Conservation (phyloP, 177 flowering plant genomes). For the Vitis hybrid region DNA sequence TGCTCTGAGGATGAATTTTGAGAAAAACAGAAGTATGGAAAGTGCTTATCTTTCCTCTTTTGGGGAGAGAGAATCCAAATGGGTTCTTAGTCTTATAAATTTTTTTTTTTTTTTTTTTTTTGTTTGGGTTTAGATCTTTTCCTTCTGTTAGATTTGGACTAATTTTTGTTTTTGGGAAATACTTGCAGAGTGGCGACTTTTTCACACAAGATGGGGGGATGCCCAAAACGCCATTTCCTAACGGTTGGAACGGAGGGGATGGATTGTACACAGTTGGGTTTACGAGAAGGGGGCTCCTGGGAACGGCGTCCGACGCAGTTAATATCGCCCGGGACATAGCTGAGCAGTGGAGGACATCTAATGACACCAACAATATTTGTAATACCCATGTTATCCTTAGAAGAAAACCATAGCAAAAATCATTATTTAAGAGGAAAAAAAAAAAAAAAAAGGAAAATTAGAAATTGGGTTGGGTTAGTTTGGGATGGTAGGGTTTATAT, state of each 20-base stretch:
- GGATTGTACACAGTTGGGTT: constrained; percentile 87
- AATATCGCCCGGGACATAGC: constrained; percentile 66
- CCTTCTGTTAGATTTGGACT: not conserved
- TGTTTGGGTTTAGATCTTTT: not conserved
- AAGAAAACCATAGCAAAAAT: not conserved
- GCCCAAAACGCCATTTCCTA: constrained; percentile 81
- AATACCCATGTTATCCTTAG: constrained; percentile 27
- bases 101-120: not conserved
- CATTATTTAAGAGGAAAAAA: not conserved
- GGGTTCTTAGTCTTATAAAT: not conserved
- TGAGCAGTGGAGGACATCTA: constrained; percentile 48
- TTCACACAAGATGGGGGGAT: constrained; percentile 70
- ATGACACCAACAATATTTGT: constrained; percentile 19
- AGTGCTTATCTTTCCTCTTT: too few species aligned
- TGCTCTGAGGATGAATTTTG: too few species aligned
- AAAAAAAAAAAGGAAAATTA: not conserved
- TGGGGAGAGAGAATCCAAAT: too few species aligned
- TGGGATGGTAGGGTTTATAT: not conserved
- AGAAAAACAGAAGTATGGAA: too few species aligned
- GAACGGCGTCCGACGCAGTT: constrained; percentile 67
- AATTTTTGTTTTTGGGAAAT: not conserved
- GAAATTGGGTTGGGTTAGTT: not conserved
- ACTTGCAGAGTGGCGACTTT: constrained; percentile 53
- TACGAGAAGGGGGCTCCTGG: constrained; percentile 75
- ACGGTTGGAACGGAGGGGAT: constrained; percentile 80